Percentiles rank a stretch among this genome's conserved stretches.
phyloP scores from a whole-genome alignment of 495 filamentous ascomycete species.

The Penicillium chermesinum region DNA sequence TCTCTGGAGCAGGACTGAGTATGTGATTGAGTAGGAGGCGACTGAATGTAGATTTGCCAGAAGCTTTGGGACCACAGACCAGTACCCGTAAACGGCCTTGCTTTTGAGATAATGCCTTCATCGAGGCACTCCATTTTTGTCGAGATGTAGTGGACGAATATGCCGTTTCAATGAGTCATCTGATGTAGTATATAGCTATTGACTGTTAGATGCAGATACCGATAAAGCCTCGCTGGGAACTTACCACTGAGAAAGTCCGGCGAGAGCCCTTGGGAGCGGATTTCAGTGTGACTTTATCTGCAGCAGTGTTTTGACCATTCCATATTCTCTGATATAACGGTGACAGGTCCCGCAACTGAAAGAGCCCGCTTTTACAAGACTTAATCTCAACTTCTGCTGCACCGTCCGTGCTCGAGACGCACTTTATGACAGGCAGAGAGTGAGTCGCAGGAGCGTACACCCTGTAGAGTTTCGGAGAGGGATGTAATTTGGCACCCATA shows the following conservation, averaged over 20 bases:
- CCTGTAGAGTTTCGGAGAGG: constrained; percentile 48
- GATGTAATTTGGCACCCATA: constrained; percentile 58
- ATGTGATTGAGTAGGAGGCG: constrained; percentile 71
- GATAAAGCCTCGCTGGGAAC: constrained; percentile 5
- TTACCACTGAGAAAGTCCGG: constrained; percentile 43
- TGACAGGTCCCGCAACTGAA: constrained; percentile 55
- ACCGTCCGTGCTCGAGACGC: constrained; percentile 42
- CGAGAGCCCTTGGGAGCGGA: constrained; percentile 16
- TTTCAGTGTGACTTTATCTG: constrained; percentile 36
- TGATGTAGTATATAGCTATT: constrained; percentile 41
- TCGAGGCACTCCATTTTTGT: constrained; percentile 55
- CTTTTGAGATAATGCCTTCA: constrained; percentile 35
- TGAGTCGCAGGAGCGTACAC: constrained; percentile 74
- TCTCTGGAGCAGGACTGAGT: constrained; percentile 47
- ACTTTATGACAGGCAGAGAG: constrained; percentile 67
- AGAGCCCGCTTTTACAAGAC: constrained; percentile 51
- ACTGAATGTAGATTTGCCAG: constrained; percentile 83
- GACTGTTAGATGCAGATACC: constrained; percentile 6
- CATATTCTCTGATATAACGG: constrained; percentile 71
- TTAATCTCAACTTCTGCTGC: constrained; percentile 47
- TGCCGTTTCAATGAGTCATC: constrained; percentile 46
- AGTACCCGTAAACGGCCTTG: constrained; percentile 44
- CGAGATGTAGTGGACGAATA: constrained; percentile 57
- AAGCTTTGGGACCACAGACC: constrained; percentile 73
- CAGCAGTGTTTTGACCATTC: constrained; percentile 48